Base-by-base conservation (phyloP, 2,329 filamentous ascomycete species). In the Tolypocladium tundrense region DNA sequence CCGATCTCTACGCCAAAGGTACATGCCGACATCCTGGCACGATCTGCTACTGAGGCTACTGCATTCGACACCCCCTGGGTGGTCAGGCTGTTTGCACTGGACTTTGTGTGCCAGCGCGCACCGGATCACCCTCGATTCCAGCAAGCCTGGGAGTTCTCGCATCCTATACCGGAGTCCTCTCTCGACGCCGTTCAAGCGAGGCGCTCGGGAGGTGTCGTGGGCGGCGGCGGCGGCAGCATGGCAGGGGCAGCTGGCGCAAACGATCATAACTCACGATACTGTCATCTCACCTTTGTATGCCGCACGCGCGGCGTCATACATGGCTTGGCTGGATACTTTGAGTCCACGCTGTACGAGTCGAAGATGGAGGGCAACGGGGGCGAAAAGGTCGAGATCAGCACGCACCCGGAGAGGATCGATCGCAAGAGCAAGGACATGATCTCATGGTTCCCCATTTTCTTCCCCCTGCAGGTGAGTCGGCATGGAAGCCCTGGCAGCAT, bases 361-460 rank as follows among this genome's bases (percentile, higher is more conserved):
- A 73, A 75, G 60, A 61, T 73, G 8, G 62, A 68, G 7, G 73
- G 65, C 35, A 69, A 66, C 37, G 66, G 64, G 57, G 72, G 66
- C 7, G 71, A 73, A 31, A 86, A 84, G 64, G 84, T 97, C 5
- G 93, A 97, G 75, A 81, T 99, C 60, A 96, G 91, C 67, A 99
- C 89, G 4, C 88, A 96, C 67, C 95, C 94, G 0, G 88, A 96
- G 62, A 90, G 88, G 37, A 97, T 99, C 74, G 90, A 94, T 58
- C 77, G 78, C 58, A 97, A 97, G 82, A 96, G 91, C 78, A 88
- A 88, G 69, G 92, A 95, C 66, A 99, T 99, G 95, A 96, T 97
- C 62, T 96, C 90, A 57, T 99, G 94, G 94, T 99, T 99, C 71
- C 94, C 94, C 1, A 97, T 99, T 37, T 97, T 93, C 76, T 99